A percentile compares a stretch with the other conserved stretches of the same genome.
Conservation (phyloP, 2,329 filamentous ascomycete species). For the Cladosporium sp. region DNA sequence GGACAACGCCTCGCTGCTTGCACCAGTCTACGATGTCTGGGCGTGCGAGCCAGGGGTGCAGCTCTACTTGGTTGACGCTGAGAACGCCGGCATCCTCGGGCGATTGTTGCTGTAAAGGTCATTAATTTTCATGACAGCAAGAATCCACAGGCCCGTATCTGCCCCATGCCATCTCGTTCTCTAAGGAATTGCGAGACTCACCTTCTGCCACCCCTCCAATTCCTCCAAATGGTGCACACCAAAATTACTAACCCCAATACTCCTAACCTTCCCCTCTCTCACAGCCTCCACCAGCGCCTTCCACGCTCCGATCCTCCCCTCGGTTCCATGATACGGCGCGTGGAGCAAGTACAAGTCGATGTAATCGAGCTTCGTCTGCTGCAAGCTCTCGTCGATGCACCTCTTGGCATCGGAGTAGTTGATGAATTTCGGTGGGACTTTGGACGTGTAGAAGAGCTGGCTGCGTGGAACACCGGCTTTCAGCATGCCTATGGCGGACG, state of each 20-base stretch:
- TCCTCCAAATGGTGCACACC: slow-evolving; percentile 54
- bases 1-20: slow-evolving; percentile 45
- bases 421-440: slow-evolving; percentile 50
- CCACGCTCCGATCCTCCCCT: slow-evolving; percentile 49
- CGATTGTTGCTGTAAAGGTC: slow-evolving; percentile 21
- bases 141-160: no score
- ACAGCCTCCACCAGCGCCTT: slow-evolving; percentile 52
- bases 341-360: slow-evolving; percentile 49
- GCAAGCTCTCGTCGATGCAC: slow-evolving; percentile 60
- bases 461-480: slow-evolving; percentile 50
- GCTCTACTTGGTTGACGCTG: slow-evolving; percentile 81
- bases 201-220: slow-evolving; percentile 50
- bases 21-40: slow-evolving; percentile 78
- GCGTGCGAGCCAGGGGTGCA: slow-evolving; percentile 85
- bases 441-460: slow-evolving; percentile 60
- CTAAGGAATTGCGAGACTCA: not conserved
- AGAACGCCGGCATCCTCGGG: slow-evolving; percentile 64
- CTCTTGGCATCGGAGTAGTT: slow-evolving; percentile 63
- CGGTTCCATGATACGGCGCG: slow-evolving; percentile 50
- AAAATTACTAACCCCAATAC: slow-evolving; percentile 53
- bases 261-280: slow-evolving; percentile 47
- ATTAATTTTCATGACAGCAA: not conserved
- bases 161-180: no score
- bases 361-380: slow-evolving; percentile 50
- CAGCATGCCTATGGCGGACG: slow-evolving; percentile 50